These are phyloP conservation scores for Penstemon newberryi DNA, from an alignment of 257 asterid genomes.

Conservation along the genomic window DNA sequence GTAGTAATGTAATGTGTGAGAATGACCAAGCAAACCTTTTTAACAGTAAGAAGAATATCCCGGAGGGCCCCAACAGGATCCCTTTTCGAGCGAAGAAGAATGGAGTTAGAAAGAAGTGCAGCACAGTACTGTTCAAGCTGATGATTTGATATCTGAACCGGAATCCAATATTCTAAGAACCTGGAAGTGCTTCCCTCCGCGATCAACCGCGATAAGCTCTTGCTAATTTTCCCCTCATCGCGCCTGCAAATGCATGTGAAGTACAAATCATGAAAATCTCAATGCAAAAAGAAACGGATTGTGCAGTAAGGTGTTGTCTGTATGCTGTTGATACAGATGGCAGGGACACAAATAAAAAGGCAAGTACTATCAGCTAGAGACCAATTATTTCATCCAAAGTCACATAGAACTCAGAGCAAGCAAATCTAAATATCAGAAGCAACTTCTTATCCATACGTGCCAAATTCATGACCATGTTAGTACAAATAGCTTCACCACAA, in stretches of 20 bases:
- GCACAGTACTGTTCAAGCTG: slow-evolving; percentile 90
- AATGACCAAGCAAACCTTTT: slow-evolving; percentile 63
- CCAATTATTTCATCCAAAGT: slow-evolving; percentile 18
- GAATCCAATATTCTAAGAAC: slow-evolving; percentile 89
- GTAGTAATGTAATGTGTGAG: slow-evolving; percentile 26
- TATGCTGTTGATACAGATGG: slow-evolving; percentile 9
- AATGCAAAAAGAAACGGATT: neutral
- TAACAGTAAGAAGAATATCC: slow-evolving; percentile 57
- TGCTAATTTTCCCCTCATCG: slow-evolving; percentile 63
- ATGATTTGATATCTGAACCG: slow-evolving; percentile 69
- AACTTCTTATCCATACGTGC: slow-evolving; percentile 12
- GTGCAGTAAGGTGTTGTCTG: slow-evolving; percentile 12
- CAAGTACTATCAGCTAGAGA: slow-evolving; percentile 5
- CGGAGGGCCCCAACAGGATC: slow-evolving; percentile 68
- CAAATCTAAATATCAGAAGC: slow-evolving; percentile 16
- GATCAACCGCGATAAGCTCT: slow-evolving; percentile 41
- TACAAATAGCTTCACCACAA: slow-evolving; percentile 32
- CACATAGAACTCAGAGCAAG: slow-evolving; percentile 20
- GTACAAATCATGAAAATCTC: slow-evolving; percentile 11
- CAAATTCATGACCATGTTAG: slow-evolving; percentile 16
- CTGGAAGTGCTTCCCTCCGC: slow-evolving; percentile 50
- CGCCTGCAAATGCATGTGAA: slow-evolving; percentile 46
- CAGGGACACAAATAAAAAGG: slow-evolving; percentile 5
- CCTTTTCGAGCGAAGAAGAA: slow-evolving; percentile 52
- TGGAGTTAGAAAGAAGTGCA: slow-evolving; percentile 54